These are phyloP conservation scores for Aspergillus fischeri DNA, from an alignment of 2,329 filamentous ascomycete genomes.

Conservation along the genomic window DNA sequence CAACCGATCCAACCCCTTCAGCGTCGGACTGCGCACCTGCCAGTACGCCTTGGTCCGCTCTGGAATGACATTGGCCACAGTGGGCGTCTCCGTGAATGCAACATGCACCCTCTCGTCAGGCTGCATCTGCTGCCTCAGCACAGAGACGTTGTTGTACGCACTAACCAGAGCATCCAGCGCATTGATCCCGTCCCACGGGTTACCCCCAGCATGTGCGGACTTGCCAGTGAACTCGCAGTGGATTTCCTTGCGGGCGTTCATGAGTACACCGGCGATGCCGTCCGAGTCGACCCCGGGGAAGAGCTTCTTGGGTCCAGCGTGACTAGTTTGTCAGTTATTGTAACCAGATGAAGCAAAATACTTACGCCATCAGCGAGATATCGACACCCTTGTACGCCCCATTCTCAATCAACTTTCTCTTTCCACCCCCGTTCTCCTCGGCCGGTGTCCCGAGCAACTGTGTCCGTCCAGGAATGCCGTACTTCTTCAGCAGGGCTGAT, in stretches of 20 bases:
- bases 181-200: slow-evolving; percentile 58
- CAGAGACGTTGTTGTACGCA: slow-evolving; percentile 44
- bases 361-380: slow-evolving; percentile 44
- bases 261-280: slow-evolving; percentile 25
- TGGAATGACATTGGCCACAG: slow-evolving; percentile 55
- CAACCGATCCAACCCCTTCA: slow-evolving; percentile 36
- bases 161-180: slow-evolving; percentile 55
- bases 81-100: slow-evolving; percentile 52
- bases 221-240: slow-evolving; percentile 45
- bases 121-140: slow-evolving; percentile 54
- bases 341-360: background rate
- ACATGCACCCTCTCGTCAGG: slow-evolving; percentile 52
- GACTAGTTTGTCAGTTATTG: slow-evolving; percentile 13
- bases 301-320: slow-evolving; percentile 22
- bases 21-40: slow-evolving; percentile 43
- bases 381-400: slow-evolving; percentile 41
- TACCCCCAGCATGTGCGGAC: slow-evolving; percentile 54
- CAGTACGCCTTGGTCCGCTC: slow-evolving; percentile 46
- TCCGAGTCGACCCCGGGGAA: slow-evolving; percentile 19
- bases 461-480: slow-evolving; percentile 35
- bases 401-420: slow-evolving; percentile 40
- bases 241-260: slow-evolving; percentile 34
- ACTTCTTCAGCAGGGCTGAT: slow-evolving; percentile 41
- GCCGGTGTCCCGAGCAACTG: slow-evolving; percentile 39
- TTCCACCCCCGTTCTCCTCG: slow-evolving; percentile 38